Percentiles rank a stretch among this genome's conserved stretches.
These are phyloP conservation scores for Gomphus sp. DNA, from an alignment of 1,284 basidiomycete species.

Conservation along the genomic window DNA sequence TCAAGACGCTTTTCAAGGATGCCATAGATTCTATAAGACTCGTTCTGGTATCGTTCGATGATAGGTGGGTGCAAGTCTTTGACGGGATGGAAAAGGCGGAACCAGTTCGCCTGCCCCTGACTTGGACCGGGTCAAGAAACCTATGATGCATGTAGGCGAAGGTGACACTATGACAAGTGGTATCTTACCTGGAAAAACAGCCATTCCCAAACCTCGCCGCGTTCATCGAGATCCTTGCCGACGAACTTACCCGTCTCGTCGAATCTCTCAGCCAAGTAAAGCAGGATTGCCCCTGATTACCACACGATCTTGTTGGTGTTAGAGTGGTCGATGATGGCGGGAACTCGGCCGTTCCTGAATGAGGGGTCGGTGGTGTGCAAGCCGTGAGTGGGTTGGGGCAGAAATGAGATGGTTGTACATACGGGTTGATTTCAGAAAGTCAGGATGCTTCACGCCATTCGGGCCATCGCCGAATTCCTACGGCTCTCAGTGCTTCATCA, in stretches of 20 bases:
- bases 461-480: neutral
- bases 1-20: constrained; percentile 20
- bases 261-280: constrained; percentile 15
- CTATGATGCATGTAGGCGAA: neutral
- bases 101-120: constrained; percentile 17
- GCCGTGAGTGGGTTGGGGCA: no score
- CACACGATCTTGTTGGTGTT: constrained; percentile 23
- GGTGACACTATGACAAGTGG: no score
- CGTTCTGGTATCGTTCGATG: constrained; percentile 13
- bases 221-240: no score
- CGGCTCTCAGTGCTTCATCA: no score
- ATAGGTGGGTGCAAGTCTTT: constrained; percentile 17
- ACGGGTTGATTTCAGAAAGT: constrained; percentile 8
- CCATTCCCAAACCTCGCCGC: constrained; percentile 2
- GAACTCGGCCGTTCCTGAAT: constrained; percentile 24
- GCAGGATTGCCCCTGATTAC: constrained; percentile 17
- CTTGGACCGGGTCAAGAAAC: neutral
- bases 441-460: neutral
- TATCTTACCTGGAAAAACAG: constrained; percentile 12
- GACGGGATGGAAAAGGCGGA: constrained; percentile 17
- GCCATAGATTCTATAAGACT: constrained; percentile 20
- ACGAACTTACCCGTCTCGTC: constrained; percentile 16
- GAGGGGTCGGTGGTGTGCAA: neutral
- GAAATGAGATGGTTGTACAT: neutral
- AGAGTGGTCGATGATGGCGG: constrained; percentile 25